A percentile compares a stretch with the other conserved stretches of the same genome.
Conservation (phyloP, 2,329 filamentous ascomycete genomes). For the Fusarium sp. region DNA sequence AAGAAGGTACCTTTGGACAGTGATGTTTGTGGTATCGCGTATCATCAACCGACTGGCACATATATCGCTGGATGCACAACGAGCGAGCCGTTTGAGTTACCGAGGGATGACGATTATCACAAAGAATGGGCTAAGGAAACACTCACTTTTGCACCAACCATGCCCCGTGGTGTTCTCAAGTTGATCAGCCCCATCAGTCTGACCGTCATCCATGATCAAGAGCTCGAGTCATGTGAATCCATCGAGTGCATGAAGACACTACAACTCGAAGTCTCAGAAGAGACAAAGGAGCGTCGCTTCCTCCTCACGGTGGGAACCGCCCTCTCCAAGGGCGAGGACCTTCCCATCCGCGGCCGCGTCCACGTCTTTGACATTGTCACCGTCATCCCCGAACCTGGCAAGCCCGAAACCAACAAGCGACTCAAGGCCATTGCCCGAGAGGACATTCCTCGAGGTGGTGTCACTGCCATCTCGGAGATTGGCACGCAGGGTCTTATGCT, state of each 20-base stretch:
- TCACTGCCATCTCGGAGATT: conserved; percentile 87
- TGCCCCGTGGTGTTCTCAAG: conserved; percentile 79
- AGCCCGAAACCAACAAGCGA: conserved; percentile 85
- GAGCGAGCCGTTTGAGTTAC: conserved; percentile 80
- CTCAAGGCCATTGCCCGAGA: conserved; percentile 90
- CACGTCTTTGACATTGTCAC: conserved; percentile 93
- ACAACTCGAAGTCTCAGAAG: conserved; percentile 89
- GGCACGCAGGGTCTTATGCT: conserved; percentile 90
- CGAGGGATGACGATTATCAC: conserved; percentile 87
- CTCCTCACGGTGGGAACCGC: conserved; percentile 89
- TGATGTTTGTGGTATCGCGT: conserved; percentile 79
- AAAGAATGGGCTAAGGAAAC: conserved; percentile 84
- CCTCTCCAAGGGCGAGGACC: conserved; percentile 88
- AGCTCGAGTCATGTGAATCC: conserved; percentile 80
- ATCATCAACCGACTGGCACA: conserved; percentile 78
- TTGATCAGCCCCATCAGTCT: conserved; percentile 83
- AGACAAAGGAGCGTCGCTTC: conserved; percentile 85
- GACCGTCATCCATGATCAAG: conserved; percentile 80
- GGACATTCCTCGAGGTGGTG: conserved; percentile 89
- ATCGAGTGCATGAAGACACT: conserved; percentile 86
- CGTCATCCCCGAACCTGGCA: conserved; percentile 89
- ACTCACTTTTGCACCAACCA: conserved; percentile 71
- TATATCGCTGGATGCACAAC: conserved; percentile 82
- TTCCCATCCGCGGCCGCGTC: conserved; percentile 85
- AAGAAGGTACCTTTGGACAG: conserved; percentile 77